Evolutionary conservation across 2,329 filamentous ascomycete species (phyloP).

Genomic region (Colletotrichum destructivum): DNA sequence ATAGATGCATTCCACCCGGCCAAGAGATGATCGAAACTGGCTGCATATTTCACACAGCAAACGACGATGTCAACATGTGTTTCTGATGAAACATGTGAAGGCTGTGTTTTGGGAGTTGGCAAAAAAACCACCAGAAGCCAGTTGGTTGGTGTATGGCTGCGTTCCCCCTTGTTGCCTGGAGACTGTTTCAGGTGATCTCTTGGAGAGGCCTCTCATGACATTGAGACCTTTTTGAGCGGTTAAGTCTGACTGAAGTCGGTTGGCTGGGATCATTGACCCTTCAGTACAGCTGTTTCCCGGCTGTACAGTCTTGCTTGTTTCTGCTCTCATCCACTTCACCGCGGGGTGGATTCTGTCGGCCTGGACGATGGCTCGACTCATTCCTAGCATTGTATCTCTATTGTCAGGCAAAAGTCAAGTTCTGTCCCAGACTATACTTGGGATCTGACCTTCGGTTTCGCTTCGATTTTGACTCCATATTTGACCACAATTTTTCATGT

Average conservation of each 20-base stretch:
- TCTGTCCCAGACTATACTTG: background rate
- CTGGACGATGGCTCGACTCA: background rate
- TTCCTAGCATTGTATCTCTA: background rate
- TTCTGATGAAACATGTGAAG: conserved; percentile 11
- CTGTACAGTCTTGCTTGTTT: background rate
- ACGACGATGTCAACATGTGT: background rate
- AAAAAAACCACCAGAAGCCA: background rate
- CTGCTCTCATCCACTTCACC: background rate
- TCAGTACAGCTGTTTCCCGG: background rate
- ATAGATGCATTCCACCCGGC: conserved; percentile 4
- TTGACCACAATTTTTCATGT: too few relatives aligned
- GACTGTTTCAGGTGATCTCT: conserved; percentile 1
- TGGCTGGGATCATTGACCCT: conserved; percentile 1
- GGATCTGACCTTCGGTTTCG: too few relatives aligned
- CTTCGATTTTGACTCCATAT: background rate
- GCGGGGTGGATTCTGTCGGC: background rate
- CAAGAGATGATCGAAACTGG: background rate
- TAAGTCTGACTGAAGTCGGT: background rate
- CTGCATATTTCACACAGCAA: background rate
- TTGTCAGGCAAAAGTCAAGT: background rate
- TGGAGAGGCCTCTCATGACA: background rate
- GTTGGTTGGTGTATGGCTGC: conserved; percentile 21
- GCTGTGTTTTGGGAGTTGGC: background rate
- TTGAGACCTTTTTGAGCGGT: background rate
- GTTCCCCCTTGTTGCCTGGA: conserved; percentile 9